Conservation (phyloP, 192 early-diverging fungal genomes). For the Rhizophlyctis rosea region DNA sequence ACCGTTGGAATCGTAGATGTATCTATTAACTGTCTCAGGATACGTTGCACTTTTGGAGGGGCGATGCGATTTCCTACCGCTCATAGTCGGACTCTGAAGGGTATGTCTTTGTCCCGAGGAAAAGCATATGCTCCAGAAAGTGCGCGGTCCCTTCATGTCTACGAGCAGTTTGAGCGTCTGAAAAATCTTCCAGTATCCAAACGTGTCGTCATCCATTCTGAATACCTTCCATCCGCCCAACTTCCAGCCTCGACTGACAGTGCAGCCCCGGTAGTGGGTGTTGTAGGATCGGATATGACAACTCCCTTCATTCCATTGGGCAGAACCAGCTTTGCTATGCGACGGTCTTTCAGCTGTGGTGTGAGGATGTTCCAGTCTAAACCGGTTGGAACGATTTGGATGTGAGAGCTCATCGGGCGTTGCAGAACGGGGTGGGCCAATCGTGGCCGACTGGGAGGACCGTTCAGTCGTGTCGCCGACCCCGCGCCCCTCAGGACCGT, state of each 20-base stretch:
- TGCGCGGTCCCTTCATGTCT: conserved; percentile 36
- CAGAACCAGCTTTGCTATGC: conserved; percentile 25
- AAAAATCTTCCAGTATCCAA: no score
- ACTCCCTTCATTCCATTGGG: conserved; percentile 34
- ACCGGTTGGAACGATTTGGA: background rate
- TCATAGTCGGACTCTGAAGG: conserved; percentile 38
- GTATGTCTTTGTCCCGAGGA: conserved; percentile 41
- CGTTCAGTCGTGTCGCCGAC: no score
- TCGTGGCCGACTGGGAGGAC: no score
- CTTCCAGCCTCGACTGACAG: conserved; percentile 38
- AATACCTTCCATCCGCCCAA: conserved; percentile 32
- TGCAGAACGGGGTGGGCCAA: no score
- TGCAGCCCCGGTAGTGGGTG: conserved; percentile 31
- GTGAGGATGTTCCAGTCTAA: background rate
- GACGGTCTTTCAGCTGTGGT: conserved; percentile 22
- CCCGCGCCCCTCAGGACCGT: no score
- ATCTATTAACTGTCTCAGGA: conserved; percentile 2
- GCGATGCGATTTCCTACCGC: no score
- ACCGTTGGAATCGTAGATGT: conserved; percentile 38
- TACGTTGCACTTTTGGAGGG: background rate
- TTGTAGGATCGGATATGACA: conserved; percentile 29
- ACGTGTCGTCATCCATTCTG: background rate
- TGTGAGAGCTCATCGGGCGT: background rate
- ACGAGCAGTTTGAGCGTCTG: background rate
- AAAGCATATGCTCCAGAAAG: conserved; percentile 44